Percentiles rank a stretch among this genome's conserved stretches.
Evolutionary conservation across 1,284 basidiomycete species (phyloP).

Genomic region (Ceratobasidium papillatum): DNA sequence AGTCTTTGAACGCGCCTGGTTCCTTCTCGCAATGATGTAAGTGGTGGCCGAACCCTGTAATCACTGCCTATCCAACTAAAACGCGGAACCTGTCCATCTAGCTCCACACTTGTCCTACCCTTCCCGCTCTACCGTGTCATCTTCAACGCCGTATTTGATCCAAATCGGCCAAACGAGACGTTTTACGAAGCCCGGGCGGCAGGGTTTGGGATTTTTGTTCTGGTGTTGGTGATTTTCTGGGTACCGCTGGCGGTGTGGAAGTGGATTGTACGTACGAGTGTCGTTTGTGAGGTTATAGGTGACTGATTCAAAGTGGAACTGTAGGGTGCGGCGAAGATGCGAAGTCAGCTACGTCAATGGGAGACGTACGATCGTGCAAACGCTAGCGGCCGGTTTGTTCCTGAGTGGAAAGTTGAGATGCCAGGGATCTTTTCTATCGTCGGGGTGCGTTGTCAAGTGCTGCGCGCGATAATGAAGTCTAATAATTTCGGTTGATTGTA

Average conservation of each 20-base stretch:
- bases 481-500: background rate
- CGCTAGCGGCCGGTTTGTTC: constrained; percentile 26
- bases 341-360: constrained; percentile 21
- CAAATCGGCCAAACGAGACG: constrained; percentile 2
- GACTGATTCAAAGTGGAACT: background rate
- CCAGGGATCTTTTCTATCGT: constrained; percentile 23
- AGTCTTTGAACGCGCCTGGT: constrained; percentile 15
- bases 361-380: constrained; percentile 13
- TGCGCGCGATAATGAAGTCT: background rate
- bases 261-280: constrained; percentile 14
- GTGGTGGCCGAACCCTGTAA: background rate
- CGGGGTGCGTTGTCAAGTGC: constrained; percentile 18
- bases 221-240: constrained; percentile 8
- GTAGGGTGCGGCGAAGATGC: constrained; percentile 9
- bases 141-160: constrained; percentile 19
- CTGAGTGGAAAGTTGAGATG: constrained; percentile 38
- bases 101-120: constrained; percentile 19
- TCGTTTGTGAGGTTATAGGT: background rate
- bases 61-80: background rate
- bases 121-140: constrained; percentile 30
- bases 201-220: constrained; percentile 22
- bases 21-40: constrained; percentile 32
- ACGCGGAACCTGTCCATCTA: background rate
- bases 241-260: constrained; percentile 19
- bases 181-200: constrained; percentile 27